These are phyloP conservation scores for Pseudovirgaria hyperparasitica DNA, from an alignment of 2,329 filamentous ascomycete species.

Conservation along the genomic window DNA sequence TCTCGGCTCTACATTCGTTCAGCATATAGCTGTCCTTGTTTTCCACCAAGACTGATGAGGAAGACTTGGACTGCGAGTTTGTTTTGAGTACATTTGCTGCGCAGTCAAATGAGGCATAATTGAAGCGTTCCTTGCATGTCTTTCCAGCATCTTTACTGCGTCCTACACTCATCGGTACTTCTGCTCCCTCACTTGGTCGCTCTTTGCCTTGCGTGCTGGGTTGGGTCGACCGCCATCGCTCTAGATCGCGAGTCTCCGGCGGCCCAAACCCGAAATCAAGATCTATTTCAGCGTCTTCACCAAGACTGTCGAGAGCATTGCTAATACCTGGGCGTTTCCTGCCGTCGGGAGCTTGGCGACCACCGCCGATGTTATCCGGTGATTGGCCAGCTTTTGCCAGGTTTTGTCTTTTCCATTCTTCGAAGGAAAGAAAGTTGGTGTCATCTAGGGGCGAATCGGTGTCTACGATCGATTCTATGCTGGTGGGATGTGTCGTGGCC, in stretches of 20 bases:
- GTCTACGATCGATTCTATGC: slow-evolving; percentile 35
- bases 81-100: slow-evolving; percentile 89
- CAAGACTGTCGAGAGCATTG: slow-evolving; percentile 63
- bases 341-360: slow-evolving; percentile 34
- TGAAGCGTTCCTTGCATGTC: slow-evolving; percentile 95
- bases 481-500: slow-evolving; percentile 4
- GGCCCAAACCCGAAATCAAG: slow-evolving; percentile 54
- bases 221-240: not conserved
- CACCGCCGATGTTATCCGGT: slow-evolving; percentile 51
- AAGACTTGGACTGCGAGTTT: slow-evolving; percentile 72
- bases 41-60: slow-evolving; percentile 80
- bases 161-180: slow-evolving; percentile 18
- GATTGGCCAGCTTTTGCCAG: slow-evolving; percentile 73
- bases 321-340: slow-evolving; percentile 44
- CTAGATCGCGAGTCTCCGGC: slow-evolving; percentile 9
- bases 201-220: not conserved
- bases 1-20: slow-evolving; percentile 71
- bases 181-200: slow-evolving; percentile 12
- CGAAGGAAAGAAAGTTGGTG: slow-evolving; percentile 85
- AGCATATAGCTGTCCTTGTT: slow-evolving; percentile 99
- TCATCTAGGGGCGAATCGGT: slow-evolving; percentile 57
- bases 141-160: slow-evolving; percentile 88
- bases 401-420: slow-evolving; percentile 96
- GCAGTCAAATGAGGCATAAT: slow-evolving; percentile 94
- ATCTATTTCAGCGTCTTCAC: slow-evolving; percentile 81